Conservation (phyloP, 495 filamentous ascomycete species). For the Penicillium paxilli region DNA sequence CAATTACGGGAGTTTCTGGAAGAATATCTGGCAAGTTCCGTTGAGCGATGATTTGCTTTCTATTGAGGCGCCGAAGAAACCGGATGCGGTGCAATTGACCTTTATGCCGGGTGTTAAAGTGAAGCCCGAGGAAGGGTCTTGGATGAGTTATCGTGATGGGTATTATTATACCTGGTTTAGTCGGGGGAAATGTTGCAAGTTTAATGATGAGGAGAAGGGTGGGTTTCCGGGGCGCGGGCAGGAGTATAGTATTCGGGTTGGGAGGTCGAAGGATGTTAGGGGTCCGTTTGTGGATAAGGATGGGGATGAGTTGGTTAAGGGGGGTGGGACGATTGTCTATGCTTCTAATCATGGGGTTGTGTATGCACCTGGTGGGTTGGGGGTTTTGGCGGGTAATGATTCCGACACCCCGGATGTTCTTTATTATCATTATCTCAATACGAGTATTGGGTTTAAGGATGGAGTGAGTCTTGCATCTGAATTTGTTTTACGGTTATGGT, state of each 20-base stretch:
- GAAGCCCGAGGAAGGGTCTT: constrained; percentile 61
- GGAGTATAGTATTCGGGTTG: constrained; percentile 60
- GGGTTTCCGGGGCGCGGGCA: constrained; percentile 51
- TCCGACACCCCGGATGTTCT: constrained; percentile 40
- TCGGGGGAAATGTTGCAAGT: constrained; percentile 66
- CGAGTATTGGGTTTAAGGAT: constrained; percentile 38
- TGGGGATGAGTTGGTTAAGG: constrained; percentile 27
- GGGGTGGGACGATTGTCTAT: constrained; percentile 46
- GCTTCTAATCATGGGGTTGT: constrained; percentile 45
- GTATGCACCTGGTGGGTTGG: constrained; percentile 49
- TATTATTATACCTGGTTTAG: constrained; percentile 77
- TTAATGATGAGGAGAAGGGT: constrained; percentile 23
- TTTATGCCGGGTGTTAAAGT: constrained; percentile 25
- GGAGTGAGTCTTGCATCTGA: constrained; percentile 28
- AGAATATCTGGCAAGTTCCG: constrained; percentile 65
- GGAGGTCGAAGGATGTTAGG: constrained; percentile 32
- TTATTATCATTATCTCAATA: constrained; percentile 52
- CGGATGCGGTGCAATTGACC: constrained; percentile 52
- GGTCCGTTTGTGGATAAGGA: constrained; percentile 47
- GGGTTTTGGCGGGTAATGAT: constrained; percentile 33
- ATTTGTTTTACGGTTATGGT: not conserved
- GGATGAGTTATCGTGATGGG: constrained; percentile 53
- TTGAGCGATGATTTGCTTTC: constrained; percentile 49
- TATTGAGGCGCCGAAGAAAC: constrained; percentile 27
- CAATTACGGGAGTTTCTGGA: constrained; percentile 73